Percentiles rank a stretch among this genome's conserved stretches.
These are phyloP conservation scores for Chaetothyriales sp. DNA, from an alignment of 2,329 filamentous ascomycete species.

Conservation along the genomic window DNA sequence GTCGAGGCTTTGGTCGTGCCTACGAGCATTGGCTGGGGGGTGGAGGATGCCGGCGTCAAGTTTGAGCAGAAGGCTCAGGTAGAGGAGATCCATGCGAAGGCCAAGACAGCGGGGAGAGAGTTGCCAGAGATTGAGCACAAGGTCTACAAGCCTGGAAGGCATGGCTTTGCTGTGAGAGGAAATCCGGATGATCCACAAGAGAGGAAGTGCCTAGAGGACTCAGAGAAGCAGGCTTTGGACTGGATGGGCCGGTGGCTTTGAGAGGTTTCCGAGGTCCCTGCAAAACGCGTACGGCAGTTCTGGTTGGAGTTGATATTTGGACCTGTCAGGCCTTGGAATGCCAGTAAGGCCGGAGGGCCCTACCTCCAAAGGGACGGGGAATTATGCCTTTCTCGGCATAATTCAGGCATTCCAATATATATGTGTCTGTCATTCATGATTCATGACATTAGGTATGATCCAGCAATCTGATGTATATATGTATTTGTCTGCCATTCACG, in stretches of 20 bases:
- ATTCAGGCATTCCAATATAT: no score
- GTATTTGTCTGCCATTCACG: neutral
- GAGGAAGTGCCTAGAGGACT: conserved; percentile 24
- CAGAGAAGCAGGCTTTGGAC: conserved; percentile 21
- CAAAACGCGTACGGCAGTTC: no score
- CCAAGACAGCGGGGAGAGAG: conserved; percentile 11
- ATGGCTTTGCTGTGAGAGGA: conserved; percentile 27
- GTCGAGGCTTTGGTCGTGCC: conserved; percentile 22
- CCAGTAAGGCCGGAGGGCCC: no score
- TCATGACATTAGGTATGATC: neutral
- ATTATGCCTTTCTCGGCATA: neutral
- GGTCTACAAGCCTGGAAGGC: conserved; percentile 23
- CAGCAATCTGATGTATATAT: neutral
- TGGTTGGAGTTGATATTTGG: no score
- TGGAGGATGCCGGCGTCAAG: conserved; percentile 15
- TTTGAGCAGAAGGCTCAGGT: conserved; percentile 16
- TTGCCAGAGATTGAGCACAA: conserved; percentile 23
- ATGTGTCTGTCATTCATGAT: no score
- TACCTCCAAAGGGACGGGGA: no score
- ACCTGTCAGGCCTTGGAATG: no score
- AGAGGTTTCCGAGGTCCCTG: neutral
- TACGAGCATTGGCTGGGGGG: conserved; percentile 16
- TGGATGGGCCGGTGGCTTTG: conserved; percentile 17
- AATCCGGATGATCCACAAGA: conserved; percentile 26
- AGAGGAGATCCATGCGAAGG: conserved; percentile 14